Evolutionary conservation across 176 grass and related monocot species (phyloP).

Genomic region (Phragmites australis): DNA sequence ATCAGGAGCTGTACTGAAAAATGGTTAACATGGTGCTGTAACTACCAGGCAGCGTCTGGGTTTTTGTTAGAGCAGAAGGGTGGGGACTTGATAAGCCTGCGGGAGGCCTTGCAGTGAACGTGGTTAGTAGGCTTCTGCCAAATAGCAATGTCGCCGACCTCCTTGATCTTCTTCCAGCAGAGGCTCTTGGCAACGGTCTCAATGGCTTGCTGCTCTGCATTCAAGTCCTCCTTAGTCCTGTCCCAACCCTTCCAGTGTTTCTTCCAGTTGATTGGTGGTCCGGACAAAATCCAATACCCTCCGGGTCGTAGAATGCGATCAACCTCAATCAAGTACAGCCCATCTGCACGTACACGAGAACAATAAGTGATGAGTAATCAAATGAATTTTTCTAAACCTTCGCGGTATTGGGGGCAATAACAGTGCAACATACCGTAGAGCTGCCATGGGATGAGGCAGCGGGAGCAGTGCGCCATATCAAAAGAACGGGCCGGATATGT

Average conservation of each 20-base stretch:
- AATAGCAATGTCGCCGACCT: conserved; percentile 75
- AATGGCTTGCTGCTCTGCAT: conserved; percentile 66
- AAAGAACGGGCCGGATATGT: conserved; percentile 87
- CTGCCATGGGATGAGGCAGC: conserved; percentile 94
- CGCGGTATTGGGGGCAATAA: background rate
- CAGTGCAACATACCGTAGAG: conserved; percentile 51
- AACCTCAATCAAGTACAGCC: conserved; percentile 82
- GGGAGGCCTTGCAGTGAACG: conserved; percentile 66
- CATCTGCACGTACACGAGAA: conserved; percentile 49
- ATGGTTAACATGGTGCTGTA: background rate
- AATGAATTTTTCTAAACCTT: conserved; percentile 1
- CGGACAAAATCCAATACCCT: conserved; percentile 97
- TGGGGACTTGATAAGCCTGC: conserved; percentile 55
- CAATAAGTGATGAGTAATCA: conserved; percentile 11
- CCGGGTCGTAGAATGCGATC: conserved; percentile 87
- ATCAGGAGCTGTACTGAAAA: background rate
- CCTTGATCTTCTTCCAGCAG: conserved; percentile 92
- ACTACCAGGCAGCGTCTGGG: conserved; percentile 83
- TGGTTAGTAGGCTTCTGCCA: conserved; percentile 96
- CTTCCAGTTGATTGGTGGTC: conserved; percentile 96
- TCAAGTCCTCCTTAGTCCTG: conserved; percentile 62
- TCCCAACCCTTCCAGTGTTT: conserved; percentile 74
- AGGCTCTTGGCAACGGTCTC: conserved; percentile 67
- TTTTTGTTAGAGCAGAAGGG: conserved; percentile 61
- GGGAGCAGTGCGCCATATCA: conserved; percentile 95